Evolutionary conservation across 805 yeast genomes (phyloP).

Genomic region (Wickerhamiella sergipiensis): DNA sequence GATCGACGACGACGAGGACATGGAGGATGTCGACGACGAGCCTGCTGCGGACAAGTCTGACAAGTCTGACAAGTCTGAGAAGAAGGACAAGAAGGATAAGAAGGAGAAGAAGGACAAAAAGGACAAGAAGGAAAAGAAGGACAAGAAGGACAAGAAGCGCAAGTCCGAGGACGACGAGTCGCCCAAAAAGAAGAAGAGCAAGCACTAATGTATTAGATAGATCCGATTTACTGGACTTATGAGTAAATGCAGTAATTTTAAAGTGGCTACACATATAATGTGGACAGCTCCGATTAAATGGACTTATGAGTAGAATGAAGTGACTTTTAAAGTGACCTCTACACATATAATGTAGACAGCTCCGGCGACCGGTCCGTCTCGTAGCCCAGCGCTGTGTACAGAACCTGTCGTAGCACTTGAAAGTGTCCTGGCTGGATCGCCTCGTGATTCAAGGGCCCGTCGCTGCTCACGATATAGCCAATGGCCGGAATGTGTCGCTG

Average conservation of each 20-base stretch:
- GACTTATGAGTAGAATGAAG: too few relatives aligned
- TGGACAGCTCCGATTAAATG: constrained; percentile 4
- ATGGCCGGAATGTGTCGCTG: constrained; percentile 12
- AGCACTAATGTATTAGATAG: constrained; percentile 18
- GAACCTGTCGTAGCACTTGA: constrained; percentile 4
- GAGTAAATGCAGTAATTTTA: too few relatives aligned
- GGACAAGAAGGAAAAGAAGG: constrained; percentile 37
- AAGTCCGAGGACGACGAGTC: constrained; percentile 27
- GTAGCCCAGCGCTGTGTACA: constrained; percentile 4
- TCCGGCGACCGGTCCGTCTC: not conserved
- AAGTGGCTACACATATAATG: constrained; percentile 13
- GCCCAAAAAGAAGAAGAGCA: constrained; percentile 39
- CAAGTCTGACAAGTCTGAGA: constrained; percentile 37
- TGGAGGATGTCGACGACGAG: constrained; percentile 30
- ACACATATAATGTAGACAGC: constrained; percentile 13
- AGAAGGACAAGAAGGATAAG: constrained; percentile 38
- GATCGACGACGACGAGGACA: constrained; percentile 28
- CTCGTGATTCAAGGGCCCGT: constrained; percentile 24
- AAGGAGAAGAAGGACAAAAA: constrained; percentile 35
- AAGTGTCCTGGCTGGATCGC: constrained; percentile 10
- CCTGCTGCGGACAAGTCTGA: too few relatives aligned
- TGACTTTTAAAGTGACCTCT: too few relatives aligned
- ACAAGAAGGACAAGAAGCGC: constrained; percentile 37
- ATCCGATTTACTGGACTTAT: too few relatives aligned
- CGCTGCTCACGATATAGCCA: constrained; percentile 20